Evolutionary conservation across 345 rosid species (phyloP).

Genomic region (Rhodamnia rubescens): DNA sequence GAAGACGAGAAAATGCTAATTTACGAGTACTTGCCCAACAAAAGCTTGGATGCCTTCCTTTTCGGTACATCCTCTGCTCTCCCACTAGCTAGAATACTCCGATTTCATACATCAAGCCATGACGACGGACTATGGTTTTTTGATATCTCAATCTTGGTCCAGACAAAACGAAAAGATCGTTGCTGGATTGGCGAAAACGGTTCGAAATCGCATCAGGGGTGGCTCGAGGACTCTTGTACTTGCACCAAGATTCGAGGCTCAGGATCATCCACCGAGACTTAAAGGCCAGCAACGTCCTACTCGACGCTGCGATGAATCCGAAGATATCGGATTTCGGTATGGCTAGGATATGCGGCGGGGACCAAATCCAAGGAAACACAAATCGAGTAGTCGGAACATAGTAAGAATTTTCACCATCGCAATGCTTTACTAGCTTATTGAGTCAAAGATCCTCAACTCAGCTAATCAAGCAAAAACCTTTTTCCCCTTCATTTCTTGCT

Average conservation of each 20-base stretch:
- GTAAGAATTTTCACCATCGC: conserved; percentile 15
- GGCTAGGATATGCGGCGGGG: conserved; percentile 48
- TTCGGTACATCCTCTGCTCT: conserved; percentile 8
- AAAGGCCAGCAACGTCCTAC: conserved; percentile 48
- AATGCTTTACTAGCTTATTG: not conserved
- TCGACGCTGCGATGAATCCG: conserved; percentile 38
- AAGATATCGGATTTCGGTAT: conserved; percentile 68
- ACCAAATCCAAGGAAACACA: conserved; percentile 40
- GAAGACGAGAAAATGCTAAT: conserved; percentile 23
- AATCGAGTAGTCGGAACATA: conserved; percentile 59
- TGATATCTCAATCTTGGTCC: not conserved
- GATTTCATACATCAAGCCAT: not conserved
- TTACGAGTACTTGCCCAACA: conserved; percentile 30
- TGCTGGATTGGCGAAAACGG: conserved; percentile 41
- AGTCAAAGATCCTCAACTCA: not conserved
- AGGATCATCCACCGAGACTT: conserved; percentile 74
- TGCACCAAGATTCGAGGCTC: conserved; percentile 63
- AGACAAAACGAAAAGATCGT: not conserved
- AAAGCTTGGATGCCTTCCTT: conserved; percentile 26
- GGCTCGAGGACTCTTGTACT: conserved; percentile 61
- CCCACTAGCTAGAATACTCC: not conserved
- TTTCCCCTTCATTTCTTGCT: not conserved
- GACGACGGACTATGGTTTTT: not conserved
- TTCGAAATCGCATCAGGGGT: conserved; percentile 41
- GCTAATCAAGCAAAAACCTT: not conserved